Evolutionary conservation across 1,284 basidiomycete genomes (phyloP), one percentile per base, ranked within the genome.

Genomic region (Melampsora larici-populina): DNA sequence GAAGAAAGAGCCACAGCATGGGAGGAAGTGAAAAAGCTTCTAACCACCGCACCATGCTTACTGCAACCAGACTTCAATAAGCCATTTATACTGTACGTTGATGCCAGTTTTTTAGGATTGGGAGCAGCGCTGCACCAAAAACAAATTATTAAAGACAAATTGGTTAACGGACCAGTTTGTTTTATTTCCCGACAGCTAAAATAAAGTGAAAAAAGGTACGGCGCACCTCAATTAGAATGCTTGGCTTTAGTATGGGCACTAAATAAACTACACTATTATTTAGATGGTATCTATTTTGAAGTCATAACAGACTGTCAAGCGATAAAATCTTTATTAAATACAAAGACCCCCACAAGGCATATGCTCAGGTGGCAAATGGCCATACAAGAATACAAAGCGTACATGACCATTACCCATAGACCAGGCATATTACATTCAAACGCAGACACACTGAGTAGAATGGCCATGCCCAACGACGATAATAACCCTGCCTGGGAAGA

Each of bases 61-160:
- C n/a, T n/a, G n/a, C n/a, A n/a, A n/a, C n/a, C n/a, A n/a, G n/a
- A n/a, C n/a, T n/a, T n/a, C n/a, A n/a, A n/a, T n/a, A n/a, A n/a
- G n/a, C n/a, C n/a, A n/a, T n/a, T n/a, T n/a, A n/a, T n/a, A n/a
- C n/a, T n/a, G n/a, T n/a, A n/a, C n/a, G n/a, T n/a, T n/a, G n/a
- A n/a, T n/a, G n/a, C n/a, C 1, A 17, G 63, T 46, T 13, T 6
- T 75, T 1, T 75, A 46, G 72, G 43, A 62, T 36, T 26, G 65
- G 33, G 63, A 75, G 15, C 65, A 75, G 58, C 29, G 65, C 13
- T 46, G 67, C n/a, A 66, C 49, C n/a, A 55, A 75, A 49, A 65
- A 1, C 5, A 51, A 31, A 33, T 74, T 0, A 55, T 74, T 0
- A 74, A 60, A 4, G 71, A 74, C 21, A 65, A n/a, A n/a, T n/a